Evolutionary conservation across 2,329 filamentous ascomycete genomes (phyloP).

Genomic region (Trichoderma atroviride): DNA sequence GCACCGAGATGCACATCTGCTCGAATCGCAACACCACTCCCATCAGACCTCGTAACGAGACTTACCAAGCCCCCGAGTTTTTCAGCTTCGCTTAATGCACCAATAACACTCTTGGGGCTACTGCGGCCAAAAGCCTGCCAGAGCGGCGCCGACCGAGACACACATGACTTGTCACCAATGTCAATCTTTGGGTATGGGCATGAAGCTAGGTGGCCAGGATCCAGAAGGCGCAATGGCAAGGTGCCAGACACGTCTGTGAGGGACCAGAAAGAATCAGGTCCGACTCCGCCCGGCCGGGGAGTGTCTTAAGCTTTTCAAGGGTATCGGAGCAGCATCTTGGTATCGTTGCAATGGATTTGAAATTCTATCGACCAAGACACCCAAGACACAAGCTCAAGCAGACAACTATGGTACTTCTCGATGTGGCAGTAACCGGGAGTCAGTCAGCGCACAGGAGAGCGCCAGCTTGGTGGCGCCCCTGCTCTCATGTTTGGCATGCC

Average conservation of each 20-base stretch:
- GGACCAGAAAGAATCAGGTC: neutral
- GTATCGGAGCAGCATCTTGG: constrained; percentile 13
- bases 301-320: constrained; percentile 12
- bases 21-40: neutral
- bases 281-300: neutral
- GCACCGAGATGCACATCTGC: neutral
- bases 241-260: neutral
- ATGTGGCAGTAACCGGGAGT: constrained; percentile 2
- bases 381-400: neutral
- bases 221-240: neutral
- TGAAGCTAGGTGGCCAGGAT: neutral
- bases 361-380: neutral
- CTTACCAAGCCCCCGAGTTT: neutral
- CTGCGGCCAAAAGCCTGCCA: neutral
- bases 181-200: neutral
- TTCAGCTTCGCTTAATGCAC: constrained; percentile 2
- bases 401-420: neutral
- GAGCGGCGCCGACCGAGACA: neutral
- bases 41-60: neutral
- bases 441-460: neutral
- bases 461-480: neutral
- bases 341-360: constrained; percentile 11
- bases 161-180: constrained; percentile 9
- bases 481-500: neutral
- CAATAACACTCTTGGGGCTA: neutral